These are phyloP conservation scores for Ophiostoma piceae DNA, from an alignment of 2,329 filamentous ascomycete genomes.

Conservation along the genomic window DNA sequence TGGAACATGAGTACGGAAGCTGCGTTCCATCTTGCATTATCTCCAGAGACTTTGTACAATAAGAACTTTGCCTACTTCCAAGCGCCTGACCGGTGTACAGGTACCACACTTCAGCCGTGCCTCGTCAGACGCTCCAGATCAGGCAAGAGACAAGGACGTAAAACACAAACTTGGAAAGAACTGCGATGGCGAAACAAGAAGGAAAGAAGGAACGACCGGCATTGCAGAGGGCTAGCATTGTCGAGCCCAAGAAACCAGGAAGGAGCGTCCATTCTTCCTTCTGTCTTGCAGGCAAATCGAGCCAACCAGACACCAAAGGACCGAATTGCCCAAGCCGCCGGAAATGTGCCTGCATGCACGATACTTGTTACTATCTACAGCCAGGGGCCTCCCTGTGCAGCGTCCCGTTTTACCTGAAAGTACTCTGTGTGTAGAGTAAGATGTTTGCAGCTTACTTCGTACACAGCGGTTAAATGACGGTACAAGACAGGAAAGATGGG, in stretches of 20 bases:
- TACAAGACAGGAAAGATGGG: not conserved
- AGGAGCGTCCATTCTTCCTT: not conserved
- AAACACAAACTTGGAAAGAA: not conserved
- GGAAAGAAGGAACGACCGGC: slow-evolving; percentile 5
- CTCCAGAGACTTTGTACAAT: too few relatives aligned
- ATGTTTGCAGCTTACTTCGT: not conserved
- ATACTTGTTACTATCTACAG: not conserved
- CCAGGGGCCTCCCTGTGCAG: slow-evolving; percentile 1
- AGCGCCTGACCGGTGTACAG: not conserved
- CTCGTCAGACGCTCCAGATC: not conserved
- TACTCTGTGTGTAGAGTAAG: not conserved
- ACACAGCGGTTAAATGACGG: slow-evolving; percentile 1
- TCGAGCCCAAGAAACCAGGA: not conserved
- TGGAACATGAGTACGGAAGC: not conserved
- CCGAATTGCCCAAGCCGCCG: slow-evolving; percentile 2
- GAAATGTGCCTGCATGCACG: not conserved
- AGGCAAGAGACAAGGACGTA: slow-evolving; percentile 17
- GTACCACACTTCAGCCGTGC: not conserved
- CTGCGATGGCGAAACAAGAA: slow-evolving; percentile 2
- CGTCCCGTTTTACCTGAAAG: not conserved
- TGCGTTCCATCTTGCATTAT: not conserved
- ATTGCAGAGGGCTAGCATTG: not conserved
- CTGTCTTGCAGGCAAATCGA: slow-evolving; percentile 1
- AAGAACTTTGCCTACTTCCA: not conserved
- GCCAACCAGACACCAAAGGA: not conserved